phyloP scores from a whole-genome alignment of 1,284 basidiomycete species.

The Prillingera fragicola region DNA sequence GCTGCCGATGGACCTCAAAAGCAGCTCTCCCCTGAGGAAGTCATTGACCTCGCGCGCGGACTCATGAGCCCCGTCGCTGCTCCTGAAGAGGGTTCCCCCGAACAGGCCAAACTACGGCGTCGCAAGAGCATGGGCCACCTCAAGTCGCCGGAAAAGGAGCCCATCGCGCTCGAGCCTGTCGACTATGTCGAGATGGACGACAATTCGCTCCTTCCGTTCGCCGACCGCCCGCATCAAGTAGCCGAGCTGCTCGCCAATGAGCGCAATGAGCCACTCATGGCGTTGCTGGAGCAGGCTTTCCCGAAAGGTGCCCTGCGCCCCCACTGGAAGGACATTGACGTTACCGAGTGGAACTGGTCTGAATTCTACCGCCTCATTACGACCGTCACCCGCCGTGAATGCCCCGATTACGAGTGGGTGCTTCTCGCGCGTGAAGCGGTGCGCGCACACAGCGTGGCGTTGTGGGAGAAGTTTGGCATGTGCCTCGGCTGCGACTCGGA shows the following conservation, averaged over 20 bases:
- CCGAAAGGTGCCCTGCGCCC: constrained; percentile 26
- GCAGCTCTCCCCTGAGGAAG: constrained; percentile 38
- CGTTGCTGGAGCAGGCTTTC: constrained; percentile 38
- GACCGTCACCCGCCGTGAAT: constrained; percentile 26
- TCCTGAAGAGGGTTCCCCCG: constrained; percentile 19
- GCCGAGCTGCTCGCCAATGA: constrained; percentile 32
- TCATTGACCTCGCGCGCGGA: constrained; percentile 37
- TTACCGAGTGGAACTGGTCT: constrained; percentile 41
- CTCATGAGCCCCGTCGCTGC: constrained; percentile 36
- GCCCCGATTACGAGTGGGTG: constrained; percentile 44
- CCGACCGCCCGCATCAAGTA: constrained; percentile 41
- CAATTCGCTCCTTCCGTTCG: constrained; percentile 42
- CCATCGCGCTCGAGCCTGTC: constrained; percentile 44
- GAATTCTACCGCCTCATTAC: constrained; percentile 42
- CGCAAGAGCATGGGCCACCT: constrained; percentile 20
- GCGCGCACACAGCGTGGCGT: constrained; percentile 30
- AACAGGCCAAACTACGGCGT: constrained; percentile 31
- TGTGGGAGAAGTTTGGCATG: constrained; percentile 45
- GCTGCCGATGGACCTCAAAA: constrained; percentile 9
- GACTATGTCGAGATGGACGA: constrained; percentile 46
- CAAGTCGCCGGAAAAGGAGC: constrained; percentile 14
- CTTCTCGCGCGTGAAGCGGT: constrained; percentile 37
- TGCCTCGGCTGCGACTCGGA: constrained; percentile 46
- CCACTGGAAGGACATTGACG: constrained; percentile 36
- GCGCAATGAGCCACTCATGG: constrained; percentile 35